Evolutionary conservation across 2,329 filamentous ascomycete species (phyloP).

Genomic region (Trichoderma harzianum): DNA sequence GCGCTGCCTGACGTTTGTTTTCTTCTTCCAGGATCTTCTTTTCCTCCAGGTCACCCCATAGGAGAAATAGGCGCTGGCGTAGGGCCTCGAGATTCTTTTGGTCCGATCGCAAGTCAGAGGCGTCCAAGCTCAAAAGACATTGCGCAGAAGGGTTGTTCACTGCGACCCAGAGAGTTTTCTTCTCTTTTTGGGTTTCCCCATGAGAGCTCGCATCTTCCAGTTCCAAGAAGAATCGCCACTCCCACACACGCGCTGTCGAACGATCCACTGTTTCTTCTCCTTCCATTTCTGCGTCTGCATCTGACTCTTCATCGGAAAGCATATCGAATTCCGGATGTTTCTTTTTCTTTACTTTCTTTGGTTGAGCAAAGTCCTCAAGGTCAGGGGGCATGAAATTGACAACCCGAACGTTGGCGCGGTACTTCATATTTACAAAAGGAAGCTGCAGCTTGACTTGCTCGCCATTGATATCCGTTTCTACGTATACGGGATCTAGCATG

Average conservation of each 20-base stretch:
- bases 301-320: conserved; percentile 43
- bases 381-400: conserved; percentile 73
- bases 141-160: conserved; percentile 59
- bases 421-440: conserved; percentile 73
- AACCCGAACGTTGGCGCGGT: conserved; percentile 68
- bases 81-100: conserved; percentile 48
- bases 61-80: conserved; percentile 66
- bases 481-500: conserved; percentile 38
- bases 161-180: conserved; percentile 60
- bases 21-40: conserved; percentile 44
- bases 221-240: conserved; percentile 79
- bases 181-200: conserved; percentile 31
- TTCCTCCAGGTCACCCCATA: conserved; percentile 88
- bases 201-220: conserved; percentile 63
- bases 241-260: conserved; percentile 50
- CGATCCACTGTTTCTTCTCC: not conserved
- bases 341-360: conserved; percentile 36
- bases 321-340: conserved; percentile 44
- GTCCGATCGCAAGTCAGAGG: conserved; percentile 55
- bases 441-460: conserved; percentile 41
- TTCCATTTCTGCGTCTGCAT: conserved; percentile 4
- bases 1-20: conserved; percentile 21
- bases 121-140: conserved; percentile 47
- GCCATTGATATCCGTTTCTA: conserved; percentile 44
- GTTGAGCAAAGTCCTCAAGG: conserved; percentile 67